These are phyloP conservation scores for Colletotrichum sp. DNA, from an alignment of 2,329 filamentous ascomycete genomes.

Conservation along the genomic window DNA sequence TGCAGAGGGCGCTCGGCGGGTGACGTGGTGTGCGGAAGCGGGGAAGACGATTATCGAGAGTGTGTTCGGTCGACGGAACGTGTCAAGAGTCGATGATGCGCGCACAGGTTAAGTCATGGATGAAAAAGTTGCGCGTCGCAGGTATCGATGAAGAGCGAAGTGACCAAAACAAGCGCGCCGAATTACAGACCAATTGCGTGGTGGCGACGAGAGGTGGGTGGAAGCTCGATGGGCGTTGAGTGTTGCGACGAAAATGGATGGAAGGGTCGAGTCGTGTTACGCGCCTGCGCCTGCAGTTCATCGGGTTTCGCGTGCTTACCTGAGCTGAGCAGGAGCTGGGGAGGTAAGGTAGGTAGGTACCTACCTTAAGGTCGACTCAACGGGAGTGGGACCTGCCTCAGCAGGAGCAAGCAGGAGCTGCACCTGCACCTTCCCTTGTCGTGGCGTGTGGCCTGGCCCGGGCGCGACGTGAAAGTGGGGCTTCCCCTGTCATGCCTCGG, in stretches of 20 bases:
- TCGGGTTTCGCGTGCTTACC: conserved; percentile 23
- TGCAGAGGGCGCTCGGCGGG: conserved; percentile 8
- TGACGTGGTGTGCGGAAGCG: conserved; percentile 17
- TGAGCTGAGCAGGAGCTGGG: conserved; percentile 18
- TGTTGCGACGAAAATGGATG: conserved; percentile 22
- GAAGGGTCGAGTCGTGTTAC: conserved; percentile 19
- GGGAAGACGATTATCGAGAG: conserved; percentile 16
- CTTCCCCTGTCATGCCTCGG: not conserved
- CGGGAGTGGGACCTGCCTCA: not conserved
- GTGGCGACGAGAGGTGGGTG: conserved; percentile 1
- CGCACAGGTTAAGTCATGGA: conserved; percentile 16
- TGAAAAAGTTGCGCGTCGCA: conserved; percentile 1
- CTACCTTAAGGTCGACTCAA: not conserved
- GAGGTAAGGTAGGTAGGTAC: not conserved
- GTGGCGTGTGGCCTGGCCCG: conserved; percentile 1
- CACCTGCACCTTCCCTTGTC: conserved; percentile 12
- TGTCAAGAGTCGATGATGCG: conserved; percentile 9
- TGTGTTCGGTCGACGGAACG: conserved; percentile 13
- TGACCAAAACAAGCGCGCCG: not conserved
- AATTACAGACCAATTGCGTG: conserved; percentile 8
- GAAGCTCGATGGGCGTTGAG: not conserved
- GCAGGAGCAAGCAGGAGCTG: not conserved
- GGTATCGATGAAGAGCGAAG: not conserved
- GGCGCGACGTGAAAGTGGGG: conserved; percentile 4
- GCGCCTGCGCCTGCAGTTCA: conserved; percentile 20